A percentile compares a stretch with the other conserved stretches of the same genome.
Evolutionary conservation across 495 filamentous ascomycete genomes (phyloP).

Genomic region (Pseudomonodictys pantanalensis): DNA sequence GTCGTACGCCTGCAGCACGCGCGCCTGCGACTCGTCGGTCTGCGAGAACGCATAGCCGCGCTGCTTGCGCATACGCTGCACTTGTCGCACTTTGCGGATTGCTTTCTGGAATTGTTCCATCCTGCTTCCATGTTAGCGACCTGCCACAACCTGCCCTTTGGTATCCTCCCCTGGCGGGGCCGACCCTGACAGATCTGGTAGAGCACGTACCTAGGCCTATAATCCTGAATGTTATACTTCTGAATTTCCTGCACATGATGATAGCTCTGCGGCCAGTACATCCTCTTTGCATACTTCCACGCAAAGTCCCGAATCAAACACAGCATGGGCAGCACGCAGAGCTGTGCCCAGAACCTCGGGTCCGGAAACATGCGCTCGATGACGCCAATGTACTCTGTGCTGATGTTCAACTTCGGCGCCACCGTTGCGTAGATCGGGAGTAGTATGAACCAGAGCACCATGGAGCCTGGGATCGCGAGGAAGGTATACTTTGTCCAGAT

Average conservation of each 20-base stretch:
- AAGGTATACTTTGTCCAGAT: constrained; percentile 99
- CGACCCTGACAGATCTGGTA: neutral
- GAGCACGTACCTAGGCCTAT: constrained; percentile 70
- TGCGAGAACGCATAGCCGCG: constrained; percentile 97
- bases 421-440: constrained; percentile 86
- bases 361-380: constrained; percentile 75
- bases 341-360: constrained; percentile 88
- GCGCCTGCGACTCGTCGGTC: constrained; percentile 90
- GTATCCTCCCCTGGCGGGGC: neutral
- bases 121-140: constrained; percentile 43
- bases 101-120: constrained; percentile 99
- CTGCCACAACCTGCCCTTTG: no score
- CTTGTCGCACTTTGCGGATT: constrained; percentile 96
- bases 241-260: constrained; percentile 99
- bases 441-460: constrained; percentile 88
- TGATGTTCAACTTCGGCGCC: constrained; percentile 80
- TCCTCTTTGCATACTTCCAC: constrained; percentile 77
- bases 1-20: constrained; percentile 94
- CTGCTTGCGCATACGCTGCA: constrained; percentile 99
- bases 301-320: constrained; percentile 89
- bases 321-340: constrained; percentile 70
- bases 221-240: constrained; percentile 99
- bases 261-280: constrained; percentile 94
- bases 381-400: constrained; percentile 79
- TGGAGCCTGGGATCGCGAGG: constrained; percentile 90